Evolutionary conservation across 1,284 basidiomycete genomes (phyloP), one percentile per base, ranked within the genome.

Genomic region (Microstroma glucosiphilum): DNA sequence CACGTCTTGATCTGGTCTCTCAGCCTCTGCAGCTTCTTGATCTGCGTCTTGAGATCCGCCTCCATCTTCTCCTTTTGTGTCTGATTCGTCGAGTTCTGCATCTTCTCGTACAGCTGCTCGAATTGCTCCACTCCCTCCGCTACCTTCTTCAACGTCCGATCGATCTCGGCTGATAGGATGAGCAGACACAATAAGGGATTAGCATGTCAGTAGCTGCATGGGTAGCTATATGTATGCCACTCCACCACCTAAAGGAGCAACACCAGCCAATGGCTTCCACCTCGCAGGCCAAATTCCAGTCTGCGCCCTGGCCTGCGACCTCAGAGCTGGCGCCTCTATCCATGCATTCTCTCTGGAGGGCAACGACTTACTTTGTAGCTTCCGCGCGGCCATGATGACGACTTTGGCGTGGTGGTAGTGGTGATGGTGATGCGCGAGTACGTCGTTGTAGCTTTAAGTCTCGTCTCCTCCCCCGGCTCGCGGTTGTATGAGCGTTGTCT

Each of bases 1-100:
- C 96, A 99, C 12, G 91, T 92, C 85, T 98, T 98, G 83, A 99
- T 97, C 85, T 97, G 93, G 83, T 99, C 96, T 69, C 96, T 86
- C 77, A 96, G 83, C 65, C 96, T 87, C 81, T 99, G 96, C 3
- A 99, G 87, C 82, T 98, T 97, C 87, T 99, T 99, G 78, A 79
- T 80, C 61, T 76, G 73, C 12, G 78, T 80, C 64, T 80, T 80
- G 60, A 80, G 72, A 59, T 80, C 78, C 11, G 74, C 67, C 66
- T 80, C 78, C 55, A 78, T 69, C 68, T 79, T 80, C 58, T 79
- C 76, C 70, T 79, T 79, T 48, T 78, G 78, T 6, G 75, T 74
- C 54, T 73, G 70, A 56, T 78, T 80, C 49, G 72, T 66, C 8
- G 77, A 72, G 19, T 66, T 55, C 56, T 78, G 77, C 23, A 80